Conservation (phyloP, 345 rosid genomes). For the Gossypium stocksii region DNA sequence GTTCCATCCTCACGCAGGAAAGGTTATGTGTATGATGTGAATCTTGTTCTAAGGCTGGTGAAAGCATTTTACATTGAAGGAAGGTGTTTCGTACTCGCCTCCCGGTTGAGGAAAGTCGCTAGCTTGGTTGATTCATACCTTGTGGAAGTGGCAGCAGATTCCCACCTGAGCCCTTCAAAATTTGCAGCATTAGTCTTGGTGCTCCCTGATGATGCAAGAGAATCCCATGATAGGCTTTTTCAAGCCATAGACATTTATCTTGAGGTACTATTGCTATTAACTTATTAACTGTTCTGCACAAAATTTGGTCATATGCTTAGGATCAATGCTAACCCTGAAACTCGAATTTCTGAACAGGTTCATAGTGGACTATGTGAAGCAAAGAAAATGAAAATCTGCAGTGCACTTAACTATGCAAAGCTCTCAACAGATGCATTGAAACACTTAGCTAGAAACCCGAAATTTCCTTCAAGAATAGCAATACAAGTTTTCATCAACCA, state of each 20-base stretch:
- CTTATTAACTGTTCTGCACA: not conserved
- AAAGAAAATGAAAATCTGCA: slow-evolving; percentile 34
- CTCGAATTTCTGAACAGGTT: slow-evolving; percentile 28
- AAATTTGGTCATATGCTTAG: not conserved
- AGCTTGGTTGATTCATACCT: slow-evolving; percentile 43
- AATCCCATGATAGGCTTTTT: slow-evolving; percentile 36
- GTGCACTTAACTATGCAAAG: slow-evolving; percentile 37
- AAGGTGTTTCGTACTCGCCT: not conserved
- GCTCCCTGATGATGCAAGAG: slow-evolving; percentile 44
- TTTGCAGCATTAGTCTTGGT: slow-evolving; percentile 33
- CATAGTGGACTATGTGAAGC: slow-evolving; percentile 32
- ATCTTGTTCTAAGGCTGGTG: slow-evolving; percentile 43
- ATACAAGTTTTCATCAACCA: slow-evolving; percentile 26
- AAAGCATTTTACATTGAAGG: slow-evolving; percentile 26
- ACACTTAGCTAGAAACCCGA: slow-evolving; percentile 32
- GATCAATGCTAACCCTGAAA: not conserved
- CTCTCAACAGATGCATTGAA: slow-evolving; percentile 34
- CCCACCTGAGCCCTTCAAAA: slow-evolving; percentile 27
- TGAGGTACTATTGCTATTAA: slow-evolving; percentile 32
- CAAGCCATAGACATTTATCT: slow-evolving; percentile 47
- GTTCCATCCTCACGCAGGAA: slow-evolving; percentile 26
- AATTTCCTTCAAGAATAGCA: slow-evolving; percentile 34
- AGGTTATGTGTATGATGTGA: slow-evolving; percentile 38
- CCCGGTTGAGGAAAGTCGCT: slow-evolving; percentile 33
- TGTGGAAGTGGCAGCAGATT: slow-evolving; percentile 50